Conservation (phyloP, 768 basidiomycete species). For the Panaeolus cyanescens region DNA sequence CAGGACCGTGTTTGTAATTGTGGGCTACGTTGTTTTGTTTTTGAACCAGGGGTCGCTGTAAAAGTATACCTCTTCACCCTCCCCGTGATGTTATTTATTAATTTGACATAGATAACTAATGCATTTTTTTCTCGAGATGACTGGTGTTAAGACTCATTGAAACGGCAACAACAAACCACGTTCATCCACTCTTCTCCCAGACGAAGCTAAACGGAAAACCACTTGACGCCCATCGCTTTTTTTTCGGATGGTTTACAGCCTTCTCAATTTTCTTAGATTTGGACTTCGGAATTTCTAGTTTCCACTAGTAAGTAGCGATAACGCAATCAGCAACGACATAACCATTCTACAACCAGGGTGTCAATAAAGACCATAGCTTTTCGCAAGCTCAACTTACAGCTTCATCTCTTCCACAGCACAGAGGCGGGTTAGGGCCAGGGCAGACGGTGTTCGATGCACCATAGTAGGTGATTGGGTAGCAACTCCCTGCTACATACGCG, state of each 20-base stretch:
- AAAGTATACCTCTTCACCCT: not conserved
- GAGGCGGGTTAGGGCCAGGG: not conserved
- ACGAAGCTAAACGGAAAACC: no score
- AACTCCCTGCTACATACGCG: not conserved
- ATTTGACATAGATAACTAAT: not conserved
- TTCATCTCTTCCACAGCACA: not conserved
- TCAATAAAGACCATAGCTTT: not conserved
- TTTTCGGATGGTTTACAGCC: not conserved
- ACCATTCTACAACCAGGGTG: not conserved
- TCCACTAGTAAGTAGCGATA: not conserved
- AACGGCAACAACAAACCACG: no score
- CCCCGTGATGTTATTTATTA: not conserved
- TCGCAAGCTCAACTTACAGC: not conserved
- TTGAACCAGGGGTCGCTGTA: not conserved
- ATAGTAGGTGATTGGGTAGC: not conserved
- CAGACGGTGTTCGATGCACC: not conserved
- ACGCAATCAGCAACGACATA: not conserved
- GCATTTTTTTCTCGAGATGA: not conserved
- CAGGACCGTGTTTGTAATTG: not conserved
- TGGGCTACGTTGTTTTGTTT: not conserved
- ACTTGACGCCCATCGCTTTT: no score
- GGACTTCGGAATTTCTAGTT: no score
- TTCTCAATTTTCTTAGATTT: no score
- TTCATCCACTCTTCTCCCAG: no score
- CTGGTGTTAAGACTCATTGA: no score